Percentiles rank a stretch among this genome's conserved stretches.
Conservation (phyloP, 108 stramenopile genomes). For the Cyclotella sp. region DNA sequence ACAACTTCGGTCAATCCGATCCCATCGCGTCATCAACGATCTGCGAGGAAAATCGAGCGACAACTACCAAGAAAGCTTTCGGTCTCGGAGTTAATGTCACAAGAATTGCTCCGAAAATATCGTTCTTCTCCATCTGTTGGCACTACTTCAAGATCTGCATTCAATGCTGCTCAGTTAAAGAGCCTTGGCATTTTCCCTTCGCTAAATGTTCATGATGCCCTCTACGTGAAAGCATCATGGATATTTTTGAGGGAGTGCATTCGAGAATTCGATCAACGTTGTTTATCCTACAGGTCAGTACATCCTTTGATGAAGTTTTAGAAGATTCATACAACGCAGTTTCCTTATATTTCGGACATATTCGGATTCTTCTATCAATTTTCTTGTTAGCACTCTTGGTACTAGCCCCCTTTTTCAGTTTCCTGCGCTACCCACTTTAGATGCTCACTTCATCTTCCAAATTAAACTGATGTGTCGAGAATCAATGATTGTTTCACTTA, state of each 20-base stretch:
- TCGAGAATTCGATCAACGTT: slow-evolving; percentile 70
- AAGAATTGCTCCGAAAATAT: slow-evolving; percentile 31
- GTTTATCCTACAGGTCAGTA: slow-evolving; percentile 62
- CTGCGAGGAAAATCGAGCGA: not conserved
- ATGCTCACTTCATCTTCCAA: slow-evolving; percentile 87
- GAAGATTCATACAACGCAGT: not conserved
- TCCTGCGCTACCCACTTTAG: slow-evolving; percentile 81
- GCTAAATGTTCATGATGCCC: slow-evolving; percentile 70
- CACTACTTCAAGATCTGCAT: slow-evolving; percentile 33
- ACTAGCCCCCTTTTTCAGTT: slow-evolving; percentile 71
- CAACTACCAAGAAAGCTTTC: slow-evolving; percentile 13
- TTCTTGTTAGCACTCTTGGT: slow-evolving; percentile 47
- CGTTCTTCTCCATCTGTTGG: slow-evolving; percentile 52
- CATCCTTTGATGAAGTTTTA: not conserved
- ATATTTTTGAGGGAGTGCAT: slow-evolving; percentile 65
- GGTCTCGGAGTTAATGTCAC: slow-evolving; percentile 42
- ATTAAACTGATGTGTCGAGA: slow-evolving; percentile 79
- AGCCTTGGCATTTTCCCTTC: slow-evolving; percentile 59
- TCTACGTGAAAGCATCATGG: slow-evolving; percentile 75
- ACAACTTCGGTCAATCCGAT: slow-evolving; percentile 53
- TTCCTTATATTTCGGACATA: not conserved
- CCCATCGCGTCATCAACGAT: slow-evolving; percentile 34
- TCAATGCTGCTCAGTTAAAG: slow-evolving; percentile 38
- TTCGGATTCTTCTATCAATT: not conserved
- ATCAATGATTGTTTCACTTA: slow-evolving; percentile 77